These are phyloP conservation scores for Fusarium abutilonis DNA, from an alignment of 2,329 filamentous ascomycete species.

Conservation along the genomic window DNA sequence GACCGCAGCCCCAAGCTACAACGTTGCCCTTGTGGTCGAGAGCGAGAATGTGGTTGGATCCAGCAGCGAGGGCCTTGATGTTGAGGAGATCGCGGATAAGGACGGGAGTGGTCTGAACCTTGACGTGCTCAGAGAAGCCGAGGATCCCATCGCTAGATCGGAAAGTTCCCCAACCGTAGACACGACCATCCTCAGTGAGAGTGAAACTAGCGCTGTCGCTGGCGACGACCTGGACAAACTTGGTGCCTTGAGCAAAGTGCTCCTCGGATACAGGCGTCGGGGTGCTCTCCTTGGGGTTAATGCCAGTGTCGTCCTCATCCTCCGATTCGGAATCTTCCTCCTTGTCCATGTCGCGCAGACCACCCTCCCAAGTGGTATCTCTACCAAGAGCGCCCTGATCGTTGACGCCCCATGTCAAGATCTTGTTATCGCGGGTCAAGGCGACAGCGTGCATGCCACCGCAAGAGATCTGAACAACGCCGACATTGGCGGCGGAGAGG, in stretches of 20 bases:
- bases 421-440: constrained; percentile 81
- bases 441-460: constrained; percentile 86
- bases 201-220: constrained; percentile 80
- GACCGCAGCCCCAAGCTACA: constrained; percentile 76
- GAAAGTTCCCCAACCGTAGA: constrained; percentile 89
- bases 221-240: constrained; percentile 72
- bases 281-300: constrained; percentile 78
- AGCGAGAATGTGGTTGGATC: constrained; percentile 76
- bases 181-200: constrained; percentile 76
- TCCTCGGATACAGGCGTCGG: constrained; percentile 69
- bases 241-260: constrained; percentile 68
- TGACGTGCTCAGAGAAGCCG: constrained; percentile 66
- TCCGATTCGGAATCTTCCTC: constrained; percentile 63
- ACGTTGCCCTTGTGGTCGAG: constrained; percentile 72
- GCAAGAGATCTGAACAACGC: constrained; percentile 79
- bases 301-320: constrained; percentile 68
- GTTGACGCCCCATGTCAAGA: constrained; percentile 88
- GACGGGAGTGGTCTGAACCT: constrained; percentile 61
- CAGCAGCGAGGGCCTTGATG: constrained; percentile 70
- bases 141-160: constrained; percentile 71
- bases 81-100: constrained; percentile 72
- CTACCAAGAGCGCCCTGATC: constrained; percentile 84
- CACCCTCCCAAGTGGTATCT: constrained; percentile 75
- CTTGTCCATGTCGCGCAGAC: constrained; percentile 65
- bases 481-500: constrained; percentile 66